Base-by-base conservation (phyloP, 2,329 filamentous ascomycete genomes). In the Colletotrichum plurivorum region DNA sequence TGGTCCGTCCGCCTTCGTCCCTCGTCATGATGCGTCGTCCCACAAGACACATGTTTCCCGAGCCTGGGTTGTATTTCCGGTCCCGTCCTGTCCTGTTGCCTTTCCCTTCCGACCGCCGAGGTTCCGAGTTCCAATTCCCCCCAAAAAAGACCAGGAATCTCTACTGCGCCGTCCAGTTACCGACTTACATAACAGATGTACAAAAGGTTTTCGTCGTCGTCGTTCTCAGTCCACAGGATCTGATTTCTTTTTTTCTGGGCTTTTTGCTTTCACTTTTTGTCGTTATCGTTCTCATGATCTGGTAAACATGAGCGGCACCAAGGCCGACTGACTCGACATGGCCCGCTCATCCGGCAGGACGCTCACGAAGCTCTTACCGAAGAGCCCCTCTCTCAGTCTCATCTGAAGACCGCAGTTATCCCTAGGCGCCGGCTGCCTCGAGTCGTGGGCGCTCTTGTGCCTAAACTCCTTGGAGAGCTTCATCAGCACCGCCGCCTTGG, bases 291-390 rank as follows among this genome's bases (percentile, higher is more conserved):
- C 15, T 77, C 73, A 81, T 55, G 77, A 75, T 54, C 84, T 82
- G 76, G 84, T 88, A 66, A 90, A 89, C 77, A 91, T 87, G 75
- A 91, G 79, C 70, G 89, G 89, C 70, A 91, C 89, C 73, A 89
- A 73, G 18, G 83, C 82, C 57, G 83, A 86, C 74, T 81, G 82
- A 72, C 85, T 87, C 69, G 89, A 87, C 75, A 88, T 77, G 62
- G 81, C 83, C 69, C 81, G 75, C 51, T 83, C 79, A 63, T 87
- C 83, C 57, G 83, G 77, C 59, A 83, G 63, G 25, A 83, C 79
- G 46, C 75, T 76, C 9, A 76, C 73, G 52, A 74, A 69, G 67
- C 78, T 79, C 70, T 73, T 77, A 15, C 82, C 83, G 71, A 85
- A 84, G 43, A 84, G 70, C 12, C 83, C 81, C 69, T 84, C 82